phyloP scores from a whole-genome alignment of 331 rosid species.

The Rhamnella rubrinervis region DNA sequence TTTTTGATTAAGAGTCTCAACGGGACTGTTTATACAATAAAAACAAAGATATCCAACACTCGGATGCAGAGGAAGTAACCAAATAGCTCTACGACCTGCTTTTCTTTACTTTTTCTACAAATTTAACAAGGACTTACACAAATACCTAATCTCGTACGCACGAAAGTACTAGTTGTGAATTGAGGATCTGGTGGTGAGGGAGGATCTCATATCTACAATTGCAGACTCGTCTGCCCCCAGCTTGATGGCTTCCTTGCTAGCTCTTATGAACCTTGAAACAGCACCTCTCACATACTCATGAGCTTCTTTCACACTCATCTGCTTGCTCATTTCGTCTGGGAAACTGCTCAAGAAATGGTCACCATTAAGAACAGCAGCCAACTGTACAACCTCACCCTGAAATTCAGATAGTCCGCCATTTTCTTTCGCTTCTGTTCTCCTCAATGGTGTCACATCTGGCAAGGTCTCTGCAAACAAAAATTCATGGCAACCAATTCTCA shows the following conservation, averaged over 20 bases:
- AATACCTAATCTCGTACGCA: neutral
- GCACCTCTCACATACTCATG: conserved; percentile 76
- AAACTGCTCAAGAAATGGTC: conserved; percentile 90
- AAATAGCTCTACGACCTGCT: neutral
- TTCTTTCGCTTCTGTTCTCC: conserved; percentile 73
- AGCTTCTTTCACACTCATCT: conserved; percentile 85
- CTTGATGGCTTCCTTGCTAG: conserved; percentile 90
- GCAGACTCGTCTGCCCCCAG: conserved; percentile 89
- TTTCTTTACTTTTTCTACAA: neutral
- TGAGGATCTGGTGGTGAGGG: conserved; percentile 89
- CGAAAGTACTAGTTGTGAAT: conserved; percentile 40
- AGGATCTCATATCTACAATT: conserved; percentile 98
- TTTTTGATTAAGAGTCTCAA: neutral
- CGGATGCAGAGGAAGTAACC: neutral
- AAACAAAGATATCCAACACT: neutral
- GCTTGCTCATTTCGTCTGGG: conserved; percentile 79
- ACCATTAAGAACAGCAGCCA: conserved; percentile 92
- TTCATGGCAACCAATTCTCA: neutral
- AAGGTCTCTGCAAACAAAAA: conserved; percentile 56
- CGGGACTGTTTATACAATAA: neutral
- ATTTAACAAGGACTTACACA: neutral
- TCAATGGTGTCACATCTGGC: conserved; percentile 77
- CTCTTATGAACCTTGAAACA: conserved; percentile 85
- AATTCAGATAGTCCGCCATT: conserved; percentile 60
- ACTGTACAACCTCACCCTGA: conserved; percentile 88